Evolutionary conservation across 345 rosid genomes (phyloP).

Genomic region (Sisymbrium irio): DNA sequence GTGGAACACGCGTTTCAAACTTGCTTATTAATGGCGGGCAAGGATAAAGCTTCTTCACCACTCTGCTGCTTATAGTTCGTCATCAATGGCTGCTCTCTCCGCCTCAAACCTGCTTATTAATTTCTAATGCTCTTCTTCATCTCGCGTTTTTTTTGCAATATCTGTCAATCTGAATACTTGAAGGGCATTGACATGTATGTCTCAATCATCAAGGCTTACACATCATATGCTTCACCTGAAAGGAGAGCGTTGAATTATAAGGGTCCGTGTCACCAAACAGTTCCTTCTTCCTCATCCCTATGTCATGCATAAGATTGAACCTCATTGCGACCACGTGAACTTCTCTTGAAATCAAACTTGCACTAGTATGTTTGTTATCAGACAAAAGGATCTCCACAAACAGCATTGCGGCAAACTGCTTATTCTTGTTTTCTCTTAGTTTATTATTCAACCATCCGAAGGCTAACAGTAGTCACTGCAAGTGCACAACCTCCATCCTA

Average conservation of each 20-base stretch:
- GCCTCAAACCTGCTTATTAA: too few relatives aligned
- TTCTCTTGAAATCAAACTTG: background rate
- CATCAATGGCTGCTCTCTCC: conserved; percentile 7
- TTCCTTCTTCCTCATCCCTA: background rate
- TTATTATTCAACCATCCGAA: background rate
- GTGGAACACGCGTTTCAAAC: background rate
- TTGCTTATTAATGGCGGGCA: background rate
- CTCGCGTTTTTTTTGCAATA: conserved; percentile 54
- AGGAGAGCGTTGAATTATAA: conserved; percentile 38
- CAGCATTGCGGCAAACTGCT: background rate
- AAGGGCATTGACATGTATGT: conserved; percentile 66
- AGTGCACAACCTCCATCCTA: background rate
- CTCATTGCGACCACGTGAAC: background rate
- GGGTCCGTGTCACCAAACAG: background rate
- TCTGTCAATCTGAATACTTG: conserved; percentile 35
- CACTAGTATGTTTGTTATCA: background rate
- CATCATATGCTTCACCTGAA: conserved; percentile 39
- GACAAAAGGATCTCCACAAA: background rate
- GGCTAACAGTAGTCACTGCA: background rate
- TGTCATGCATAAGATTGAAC: background rate
- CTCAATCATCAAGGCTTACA: conserved; percentile 59
- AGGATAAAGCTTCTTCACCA: background rate
- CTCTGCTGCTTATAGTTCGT: background rate
- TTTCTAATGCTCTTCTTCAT: conserved; percentile 64
- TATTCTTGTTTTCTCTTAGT: background rate